Evolutionary conservation across 140 eudicot genomes (phyloP).

Genomic region (Oenanthe javanica): DNA sequence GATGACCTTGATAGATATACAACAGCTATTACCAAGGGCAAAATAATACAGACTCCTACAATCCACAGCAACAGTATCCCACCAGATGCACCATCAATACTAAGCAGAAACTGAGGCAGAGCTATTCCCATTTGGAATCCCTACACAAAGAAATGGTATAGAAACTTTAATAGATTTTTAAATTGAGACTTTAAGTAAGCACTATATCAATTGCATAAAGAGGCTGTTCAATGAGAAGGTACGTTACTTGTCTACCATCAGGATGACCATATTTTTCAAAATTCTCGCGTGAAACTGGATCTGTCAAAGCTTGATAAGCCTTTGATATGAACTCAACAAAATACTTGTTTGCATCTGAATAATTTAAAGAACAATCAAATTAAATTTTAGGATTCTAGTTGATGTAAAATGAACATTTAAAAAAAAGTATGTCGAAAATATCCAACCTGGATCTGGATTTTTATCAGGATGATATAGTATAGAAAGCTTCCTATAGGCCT

Average conservation of each 20-base stretch:
- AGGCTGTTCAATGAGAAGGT: not conserved
- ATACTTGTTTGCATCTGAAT: slow-evolving; percentile 79
- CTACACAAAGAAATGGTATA: slow-evolving; percentile 21
- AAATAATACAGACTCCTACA: slow-evolving; percentile 80
- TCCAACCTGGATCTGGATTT: slow-evolving; percentile 97
- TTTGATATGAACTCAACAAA: slow-evolving; percentile 86
- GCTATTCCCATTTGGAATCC: slow-evolving; percentile 99
- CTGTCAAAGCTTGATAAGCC: slow-evolving; percentile 94
- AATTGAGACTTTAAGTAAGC: not conserved
- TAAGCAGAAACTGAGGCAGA: slow-evolving; percentile 74
- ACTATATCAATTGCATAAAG: not conserved
- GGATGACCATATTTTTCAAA: slow-evolving; percentile 97
- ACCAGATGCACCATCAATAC: slow-evolving; percentile 87
- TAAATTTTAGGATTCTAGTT: not conserved
- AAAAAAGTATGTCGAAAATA: slow-evolving; percentile 20
- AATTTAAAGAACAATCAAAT: slow-evolving; percentile 14
- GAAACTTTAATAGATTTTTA: not conserved
- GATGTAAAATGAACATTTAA: not conserved
- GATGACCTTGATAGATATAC: slow-evolving; percentile 81
- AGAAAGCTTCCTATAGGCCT: slow-evolving; percentile 91
- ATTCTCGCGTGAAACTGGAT: slow-evolving; percentile 86
- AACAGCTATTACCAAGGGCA: slow-evolving; percentile 82
- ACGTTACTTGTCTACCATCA: slow-evolving; percentile 89
- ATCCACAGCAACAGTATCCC: slow-evolving; percentile 77
- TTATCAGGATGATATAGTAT: slow-evolving; percentile 93